Evolutionary conservation across 176 grass and related monocot genomes (phyloP).

Genomic region (Saccharum officinarum): DNA sequence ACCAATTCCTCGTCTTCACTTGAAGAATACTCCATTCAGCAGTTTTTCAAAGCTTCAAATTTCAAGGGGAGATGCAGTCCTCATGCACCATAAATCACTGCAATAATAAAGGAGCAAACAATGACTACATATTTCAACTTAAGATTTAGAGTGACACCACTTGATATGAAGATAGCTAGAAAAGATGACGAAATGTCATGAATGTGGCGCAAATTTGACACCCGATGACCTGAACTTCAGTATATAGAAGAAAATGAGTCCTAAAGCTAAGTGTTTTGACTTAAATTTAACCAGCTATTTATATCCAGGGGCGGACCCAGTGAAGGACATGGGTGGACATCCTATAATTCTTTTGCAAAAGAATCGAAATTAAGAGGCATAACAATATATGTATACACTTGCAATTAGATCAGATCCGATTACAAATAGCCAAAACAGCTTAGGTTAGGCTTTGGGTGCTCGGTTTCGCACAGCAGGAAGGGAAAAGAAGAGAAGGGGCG

Average conservation of each 20-base stretch:
- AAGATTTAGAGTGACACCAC: not conserved
- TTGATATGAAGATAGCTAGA: not conserved
- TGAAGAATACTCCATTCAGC: conserved; percentile 80
- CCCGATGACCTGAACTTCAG: not conserved
- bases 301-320: not conserved
- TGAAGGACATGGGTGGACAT: not conserved
- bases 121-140: not conserved
- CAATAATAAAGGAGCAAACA: conserved; percentile 9
- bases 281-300: conserved; percentile 17
- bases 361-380: not conserved
- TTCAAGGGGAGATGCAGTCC: not conserved
- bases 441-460: not conserved
- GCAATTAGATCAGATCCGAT: not conserved
- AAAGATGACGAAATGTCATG: not conserved
- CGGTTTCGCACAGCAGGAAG: not conserved
- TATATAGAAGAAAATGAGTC: conserved; percentile 16
- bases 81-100: not conserved
- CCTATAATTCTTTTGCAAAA: not conserved
- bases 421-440: not conserved
- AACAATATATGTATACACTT: not conserved
- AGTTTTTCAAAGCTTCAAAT: not conserved
- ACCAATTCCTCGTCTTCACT: conserved; percentile 71
- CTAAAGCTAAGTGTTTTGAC: not conserved
- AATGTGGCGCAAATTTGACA: not conserved
- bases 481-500: not conserved